These are phyloP conservation scores for Boletus sp. DNA, from an alignment of 768 basidiomycete genomes.

Conservation along the genomic window DNA sequence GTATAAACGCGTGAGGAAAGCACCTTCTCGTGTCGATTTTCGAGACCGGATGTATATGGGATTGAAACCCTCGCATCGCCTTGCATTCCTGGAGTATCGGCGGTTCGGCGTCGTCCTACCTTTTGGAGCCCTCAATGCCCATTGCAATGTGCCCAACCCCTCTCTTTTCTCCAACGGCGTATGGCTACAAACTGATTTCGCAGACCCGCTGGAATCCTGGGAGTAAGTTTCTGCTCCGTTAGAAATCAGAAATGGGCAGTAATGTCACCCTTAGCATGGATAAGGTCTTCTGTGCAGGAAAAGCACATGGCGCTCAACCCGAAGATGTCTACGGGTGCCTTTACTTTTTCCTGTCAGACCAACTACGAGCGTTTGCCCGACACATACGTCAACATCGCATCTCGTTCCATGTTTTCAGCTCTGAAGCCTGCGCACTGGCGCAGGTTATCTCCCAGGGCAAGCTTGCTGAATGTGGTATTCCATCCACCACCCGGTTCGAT, in stretches of 20 bases:
- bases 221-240: constrained; percentile 32
- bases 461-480: constrained; percentile 17
- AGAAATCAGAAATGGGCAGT: neutral
- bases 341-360: constrained; percentile 42
- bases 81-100: constrained; percentile 39
- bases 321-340: constrained; percentile 52
- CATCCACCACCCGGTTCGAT: constrained; percentile 35
- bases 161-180: constrained; percentile 45
- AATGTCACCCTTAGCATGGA: constrained; percentile 32
- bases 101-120: constrained; percentile 46
- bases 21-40: constrained; percentile 39
- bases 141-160: constrained; percentile 42
- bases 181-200: constrained; percentile 41
- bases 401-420: constrained; percentile 32
- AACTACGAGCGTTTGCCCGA: constrained; percentile 36
- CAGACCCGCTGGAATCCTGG: constrained; percentile 50
- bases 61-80: constrained; percentile 44
- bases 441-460: constrained; percentile 29
- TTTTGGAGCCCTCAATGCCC: constrained; percentile 40
- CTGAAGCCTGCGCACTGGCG: constrained; percentile 41
- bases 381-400: constrained; percentile 35
- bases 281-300: constrained; percentile 38
- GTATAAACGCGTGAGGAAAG: constrained; percentile 33
- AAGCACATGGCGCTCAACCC: constrained; percentile 34
- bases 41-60: constrained; percentile 39